Base-by-base conservation (phyloP, 495 filamentous ascomycete genomes). In the Alectoria sarmentosa region DNA sequence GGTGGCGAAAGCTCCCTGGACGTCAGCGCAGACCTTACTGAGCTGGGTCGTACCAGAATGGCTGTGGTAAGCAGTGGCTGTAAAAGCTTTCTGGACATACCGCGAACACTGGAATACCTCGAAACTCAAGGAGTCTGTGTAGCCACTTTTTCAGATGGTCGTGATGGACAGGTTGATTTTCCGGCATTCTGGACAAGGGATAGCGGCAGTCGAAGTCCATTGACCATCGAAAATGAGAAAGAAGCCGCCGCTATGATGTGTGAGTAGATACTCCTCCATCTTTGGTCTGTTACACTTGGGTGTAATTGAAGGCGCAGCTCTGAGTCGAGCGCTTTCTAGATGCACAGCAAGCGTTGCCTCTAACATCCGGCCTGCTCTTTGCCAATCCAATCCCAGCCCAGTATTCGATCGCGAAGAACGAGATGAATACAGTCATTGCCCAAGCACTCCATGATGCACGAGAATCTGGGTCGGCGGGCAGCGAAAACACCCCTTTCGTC, bases 41-140 rank as follows among this genome's bases (percentile, higher is more conserved):
- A 98, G 76, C 83, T 98, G 38, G 91, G 93, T n/a, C 82, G 92
- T 37, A 98, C 94, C 5, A 83, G 90, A 14, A 86, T 98, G 49
- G 87, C 92, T 34, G 92, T 98, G 13, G 80, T 98, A 36, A 89
- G 88, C 73, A 90, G 88, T 62, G 94, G 94, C 6, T 93, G 91
- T 70, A 98, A 98, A 76, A 91, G 94, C 69, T 98, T 98, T 73
- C 77, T 98, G 14, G 94, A 98, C 71, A 88, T 97, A 65, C 88
- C 89, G 10, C 80, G 88, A 62, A 98, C 94, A 3, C 80, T 98
- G 3, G 94, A 98, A 76, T 96, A 90, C 68, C 83, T 98, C 23
- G 94, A 98, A 74, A 98, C 94, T 0, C 89, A 96, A 73, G 94
- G 94, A 9, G 91, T 89, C 37, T 80, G 85, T 57, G 91, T 96